Base-by-base conservation (phyloP, 169 alveolate species). In the Perkinsus olseni region DNA sequence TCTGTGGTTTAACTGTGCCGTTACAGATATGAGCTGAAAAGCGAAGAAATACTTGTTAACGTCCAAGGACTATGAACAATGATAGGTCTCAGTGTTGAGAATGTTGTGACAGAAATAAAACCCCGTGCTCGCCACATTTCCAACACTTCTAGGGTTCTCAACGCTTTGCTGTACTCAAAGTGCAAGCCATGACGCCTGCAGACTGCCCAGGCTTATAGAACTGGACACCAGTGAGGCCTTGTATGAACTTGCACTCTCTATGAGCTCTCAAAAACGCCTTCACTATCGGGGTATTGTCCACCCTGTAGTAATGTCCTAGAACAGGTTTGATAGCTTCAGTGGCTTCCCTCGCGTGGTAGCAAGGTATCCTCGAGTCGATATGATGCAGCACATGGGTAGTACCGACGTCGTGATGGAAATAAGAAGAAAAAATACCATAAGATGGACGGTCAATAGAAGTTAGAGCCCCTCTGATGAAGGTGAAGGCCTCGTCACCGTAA, bases 371-470 rank as follows among this genome's bases (percentile, higher is more conserved):
- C 0, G 93, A 92, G 94, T 94, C 93, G 17, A 96, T 92, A 50
- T 96, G 97, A 91, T 96, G 97, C 38, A 95, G 95, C 62, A 96
- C 97, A 74, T 96, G 97, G 45, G 97, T 96, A 28, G 96, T 93
- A 38, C 96, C 96, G 91, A 96, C 94, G 91, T 94, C 92, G 93
- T 92, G 94, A n/a, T 95, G 95, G 62, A 95, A 91, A 50, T 94
- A 94, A 91, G 95, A 92, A 21, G 82, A 62, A 91, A 94, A 82
- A 45, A 50, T 93, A 38, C 92, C 92, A 38, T 95, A 96, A 51
- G 94, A 94, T 74, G 95, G 95, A 92, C 97, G 93, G 74, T 96
- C 97, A 51, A 96, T 94, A 0, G 97, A 94, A 74, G 94, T 92
- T 48, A 96, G 91, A 11, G 97, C 96, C 37, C 97, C 97, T 92